Evolutionary conservation across 2,329 filamentous ascomycete species (phyloP).

Genomic region (Aspergillus brunneoviolaceus): DNA sequence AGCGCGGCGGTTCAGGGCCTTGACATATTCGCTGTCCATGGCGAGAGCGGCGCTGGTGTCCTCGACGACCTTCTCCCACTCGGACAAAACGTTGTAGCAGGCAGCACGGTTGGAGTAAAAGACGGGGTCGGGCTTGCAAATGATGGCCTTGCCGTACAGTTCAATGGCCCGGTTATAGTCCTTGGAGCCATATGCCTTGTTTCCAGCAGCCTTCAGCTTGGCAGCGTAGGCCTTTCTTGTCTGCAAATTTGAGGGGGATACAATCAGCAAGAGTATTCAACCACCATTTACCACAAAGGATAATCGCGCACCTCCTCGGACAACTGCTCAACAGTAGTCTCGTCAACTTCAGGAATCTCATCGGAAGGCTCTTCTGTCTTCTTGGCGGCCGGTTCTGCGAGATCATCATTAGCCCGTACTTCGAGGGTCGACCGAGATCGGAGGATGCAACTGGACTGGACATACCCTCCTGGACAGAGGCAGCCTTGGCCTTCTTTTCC

Average conservation of each 20-base stretch:
- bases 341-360: constrained; percentile 66
- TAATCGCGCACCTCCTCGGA: constrained; percentile 45
- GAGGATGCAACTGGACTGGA: constrained; percentile 36
- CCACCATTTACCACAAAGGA: not conserved
- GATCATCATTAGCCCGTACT: constrained; percentile 20
- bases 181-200: constrained; percentile 93
- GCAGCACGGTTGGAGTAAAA: constrained; percentile 99
- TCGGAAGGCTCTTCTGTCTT: constrained; percentile 55
- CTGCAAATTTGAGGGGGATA: constrained; percentile 39
- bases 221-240: constrained; percentile 83
- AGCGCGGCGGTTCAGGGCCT: constrained; percentile 92
- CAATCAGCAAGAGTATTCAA: constrained; percentile 6
- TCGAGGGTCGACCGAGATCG: constrained; percentile 25
- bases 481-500: constrained; percentile 55
- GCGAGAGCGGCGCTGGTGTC: constrained; percentile 93
- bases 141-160: constrained; percentile 90
- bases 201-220: constrained; percentile 91
- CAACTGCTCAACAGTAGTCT: constrained; percentile 48
- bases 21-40: constrained; percentile 94
- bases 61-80: constrained; percentile 96
- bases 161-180: constrained; percentile 92
- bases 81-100: constrained; percentile 87
- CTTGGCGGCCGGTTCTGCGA: constrained; percentile 44
- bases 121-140: constrained; percentile 95
- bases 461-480: constrained; percentile 37